phyloP scores from a whole-genome alignment of 2,329 filamentous ascomycete species.

The Xylariaceae sp. region DNA sequence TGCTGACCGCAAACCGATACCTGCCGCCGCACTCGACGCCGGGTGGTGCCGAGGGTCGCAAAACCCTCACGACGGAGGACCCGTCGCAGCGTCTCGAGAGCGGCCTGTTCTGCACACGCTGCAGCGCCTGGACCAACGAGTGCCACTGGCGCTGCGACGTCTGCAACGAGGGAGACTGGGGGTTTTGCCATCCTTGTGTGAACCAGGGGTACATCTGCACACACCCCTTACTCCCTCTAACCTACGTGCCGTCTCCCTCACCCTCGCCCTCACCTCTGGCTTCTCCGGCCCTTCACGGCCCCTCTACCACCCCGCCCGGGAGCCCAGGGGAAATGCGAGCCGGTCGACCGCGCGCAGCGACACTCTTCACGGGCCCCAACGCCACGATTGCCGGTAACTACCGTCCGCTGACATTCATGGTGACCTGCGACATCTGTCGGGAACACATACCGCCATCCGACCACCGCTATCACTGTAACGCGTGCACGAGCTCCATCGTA shows the following conservation, averaged over 20 bases:
- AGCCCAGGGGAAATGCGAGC: constrained; percentile 26
- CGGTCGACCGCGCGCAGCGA: constrained; percentile 40
- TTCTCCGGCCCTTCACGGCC: constrained; percentile 21
- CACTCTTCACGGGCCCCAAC: constrained; percentile 43
- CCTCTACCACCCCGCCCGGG: constrained; percentile 30
- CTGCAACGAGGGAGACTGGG: constrained; percentile 93
- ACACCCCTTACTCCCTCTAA: constrained; percentile 72
- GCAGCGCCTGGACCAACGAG: constrained; percentile 65
- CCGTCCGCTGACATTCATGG: constrained; percentile 64
- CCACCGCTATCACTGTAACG: constrained; percentile 72
- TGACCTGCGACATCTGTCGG: constrained; percentile 72
- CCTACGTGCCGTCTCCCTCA: constrained; percentile 45
- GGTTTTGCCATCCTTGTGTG: constrained; percentile 83
- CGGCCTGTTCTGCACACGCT: constrained; percentile 79
- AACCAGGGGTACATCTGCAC: constrained; percentile 76
- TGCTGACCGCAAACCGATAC: constrained; percentile 54
- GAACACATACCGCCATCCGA: constrained; percentile 64
- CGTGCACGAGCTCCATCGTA: constrained; percentile 54
- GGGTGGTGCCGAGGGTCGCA: constrained; percentile 49
- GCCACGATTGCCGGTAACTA: constrained; percentile 49
- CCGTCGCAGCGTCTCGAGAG: constrained; percentile 63
- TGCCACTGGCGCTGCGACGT: constrained; percentile 85
- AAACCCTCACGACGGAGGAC: constrained; percentile 59
- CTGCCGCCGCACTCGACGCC: constrained; percentile 43
- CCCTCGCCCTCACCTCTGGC: constrained; percentile 22